Evolutionary conservation across 1,284 basidiomycete species (phyloP).

Genomic region (Agaricales sp.): DNA sequence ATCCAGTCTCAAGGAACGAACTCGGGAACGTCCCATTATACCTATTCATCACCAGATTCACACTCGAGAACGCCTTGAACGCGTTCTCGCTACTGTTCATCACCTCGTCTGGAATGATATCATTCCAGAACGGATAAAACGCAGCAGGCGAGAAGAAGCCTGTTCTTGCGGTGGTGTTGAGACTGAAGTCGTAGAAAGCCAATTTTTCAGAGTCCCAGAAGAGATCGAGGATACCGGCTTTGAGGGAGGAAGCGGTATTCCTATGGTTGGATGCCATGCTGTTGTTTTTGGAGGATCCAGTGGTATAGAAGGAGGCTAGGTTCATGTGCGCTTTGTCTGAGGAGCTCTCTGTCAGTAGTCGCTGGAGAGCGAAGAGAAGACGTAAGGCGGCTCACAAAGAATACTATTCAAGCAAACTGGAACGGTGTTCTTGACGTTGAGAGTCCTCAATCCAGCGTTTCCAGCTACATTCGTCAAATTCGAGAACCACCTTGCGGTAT

Average conservation of each 20-base stretch:
- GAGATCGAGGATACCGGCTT: conserved; percentile 72
- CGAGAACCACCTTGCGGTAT: conserved; percentile 30
- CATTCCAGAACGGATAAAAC: conserved; percentile 84
- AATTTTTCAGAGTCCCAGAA: conserved; percentile 71
- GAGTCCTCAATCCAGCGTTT: conserved; percentile 50
- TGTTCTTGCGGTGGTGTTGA: conserved; percentile 54
- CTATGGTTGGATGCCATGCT: conserved; percentile 37
- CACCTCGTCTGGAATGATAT: conserved; percentile 71
- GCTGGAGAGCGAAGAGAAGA: background rate
- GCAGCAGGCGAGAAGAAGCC: conserved; percentile 59
- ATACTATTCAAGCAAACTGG: conserved; percentile 82
- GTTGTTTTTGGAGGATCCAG: conserved; percentile 28
- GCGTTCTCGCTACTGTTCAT: conserved; percentile 47
- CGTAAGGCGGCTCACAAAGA: conserved; percentile 45
- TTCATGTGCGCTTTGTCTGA: conserved; percentile 54
- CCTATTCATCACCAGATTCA: conserved; percentile 70
- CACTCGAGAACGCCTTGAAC: conserved; percentile 61
- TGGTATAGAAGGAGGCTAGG: conserved; percentile 55
- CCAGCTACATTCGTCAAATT: conserved; percentile 26
- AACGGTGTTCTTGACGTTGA: conserved; percentile 64
- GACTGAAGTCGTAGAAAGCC: conserved; percentile 85
- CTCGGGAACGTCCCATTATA: conserved; percentile 78
- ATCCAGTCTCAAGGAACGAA: conserved; percentile 67
- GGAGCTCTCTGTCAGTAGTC: background rate
- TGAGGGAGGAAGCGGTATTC: conserved; percentile 46